Base-by-base conservation (phyloP, 2,329 filamentous ascomycete genomes). In the Colletotrichum brevisporum region DNA sequence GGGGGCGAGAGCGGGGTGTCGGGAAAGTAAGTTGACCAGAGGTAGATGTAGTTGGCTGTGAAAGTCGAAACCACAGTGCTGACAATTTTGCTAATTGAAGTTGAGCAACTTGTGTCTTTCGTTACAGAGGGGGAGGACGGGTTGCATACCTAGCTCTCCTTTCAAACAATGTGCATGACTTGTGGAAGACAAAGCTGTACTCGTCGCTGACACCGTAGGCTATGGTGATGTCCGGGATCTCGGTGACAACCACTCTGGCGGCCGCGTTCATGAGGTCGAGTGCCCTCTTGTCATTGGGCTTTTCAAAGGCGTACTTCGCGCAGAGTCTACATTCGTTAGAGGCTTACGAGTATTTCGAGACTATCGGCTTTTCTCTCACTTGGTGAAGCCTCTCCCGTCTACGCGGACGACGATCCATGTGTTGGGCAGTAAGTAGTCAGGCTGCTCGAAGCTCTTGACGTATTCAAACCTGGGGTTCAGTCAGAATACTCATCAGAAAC, bases 171-270 rank as follows among this genome's bases (percentile, higher is more conserved):
- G 87, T 86, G 74, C 91, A 94, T 41, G 89, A 88, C 77, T 95
- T 95, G 78, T 97, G 93, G 72, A 98, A 94, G 48, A 97, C 90
- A 75, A 97, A 98, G 79, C 94, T 96, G 79, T 92, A 98, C 79
- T 99, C 96, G 77, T 99, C 96, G 79, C 94, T 98, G 73, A 97
- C 90, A 1, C 96, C 96, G 75, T 98, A 99, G 0, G 92, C 95
- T 71, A 98, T 88, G 6, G 91, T 90, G 72, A 98, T 90, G 75
- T 98, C 95, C 4, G 94, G 90, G 26, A 98, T 82, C 58, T 97
- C 93, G 71, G 88, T 88, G 82, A 98, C 89, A 54, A 98, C 94
- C 6, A 92, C 91, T 69, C 90, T 88, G n/a, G 96, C 96, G 2
- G 94, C 94, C 1, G 90, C 90, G 76, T 99, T 99, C 95, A 99